A percentile compares a stretch with the other conserved stretches of the same genome.
phyloP scores from a whole-genome alignment of 306 rosid species.

The Vigna hirtella region DNA sequence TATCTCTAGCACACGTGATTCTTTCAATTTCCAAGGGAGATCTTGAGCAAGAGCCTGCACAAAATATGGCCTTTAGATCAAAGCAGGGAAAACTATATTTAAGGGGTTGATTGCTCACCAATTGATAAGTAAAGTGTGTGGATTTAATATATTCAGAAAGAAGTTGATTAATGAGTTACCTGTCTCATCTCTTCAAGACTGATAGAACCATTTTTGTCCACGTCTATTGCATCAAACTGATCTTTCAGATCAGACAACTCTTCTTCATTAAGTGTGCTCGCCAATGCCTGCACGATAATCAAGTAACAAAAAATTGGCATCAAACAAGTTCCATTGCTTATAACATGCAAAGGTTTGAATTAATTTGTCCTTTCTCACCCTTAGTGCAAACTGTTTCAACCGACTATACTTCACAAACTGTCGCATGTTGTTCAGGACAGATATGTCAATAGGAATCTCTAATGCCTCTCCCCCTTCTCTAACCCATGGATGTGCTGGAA shows the following conservation, averaged over 20 bases:
- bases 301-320: slow-evolving; percentile 35
- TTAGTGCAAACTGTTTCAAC: slow-evolving; percentile 93
- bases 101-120: neutral
- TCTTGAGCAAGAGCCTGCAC: slow-evolving; percentile 99
- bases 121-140: slow-evolving; percentile 17
- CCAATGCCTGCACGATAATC: slow-evolving; percentile 79
- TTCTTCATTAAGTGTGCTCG: slow-evolving; percentile 88
- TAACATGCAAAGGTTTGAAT: slow-evolving; percentile 31
- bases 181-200: slow-evolving; percentile 99
- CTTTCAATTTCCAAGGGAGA: slow-evolving; percentile 97
- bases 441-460: slow-evolving; percentile 95
- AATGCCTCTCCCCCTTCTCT: slow-evolving; percentile 94
- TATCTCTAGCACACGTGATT: slow-evolving; percentile 85
- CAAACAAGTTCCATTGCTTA: slow-evolving; percentile 32
- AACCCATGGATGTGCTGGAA: slow-evolving; percentile 97
- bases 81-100: slow-evolving; percentile 28
- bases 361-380: slow-evolving; percentile 65
- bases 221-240: slow-evolving; percentile 97
- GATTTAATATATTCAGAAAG: slow-evolving; percentile 20
- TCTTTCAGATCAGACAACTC: slow-evolving; percentile 91
- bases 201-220: slow-evolving; percentile 94
- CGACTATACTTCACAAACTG: slow-evolving; percentile 93
- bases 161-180: slow-evolving; percentile 51
- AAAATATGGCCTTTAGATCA: slow-evolving; percentile 47
- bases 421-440: slow-evolving; percentile 92